Evolutionary conservation across 2,329 filamentous ascomycete species (phyloP).

Genomic region (Westerdykella ornata): DNA sequence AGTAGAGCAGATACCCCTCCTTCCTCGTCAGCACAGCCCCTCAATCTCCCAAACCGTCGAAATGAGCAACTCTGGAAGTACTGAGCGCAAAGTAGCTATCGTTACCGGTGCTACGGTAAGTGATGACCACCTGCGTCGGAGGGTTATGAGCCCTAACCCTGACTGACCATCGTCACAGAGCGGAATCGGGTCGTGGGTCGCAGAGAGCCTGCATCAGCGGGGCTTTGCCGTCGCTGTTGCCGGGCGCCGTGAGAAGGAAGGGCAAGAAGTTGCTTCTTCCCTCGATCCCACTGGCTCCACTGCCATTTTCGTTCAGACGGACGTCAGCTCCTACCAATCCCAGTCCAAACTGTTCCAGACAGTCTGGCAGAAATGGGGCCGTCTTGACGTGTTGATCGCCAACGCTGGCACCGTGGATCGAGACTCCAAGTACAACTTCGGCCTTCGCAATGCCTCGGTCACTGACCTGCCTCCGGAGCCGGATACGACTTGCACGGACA

Average conservation of each 20-base stretch:
- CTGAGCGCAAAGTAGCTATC: conserved; percentile 32
- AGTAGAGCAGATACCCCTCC: too few relatives aligned
- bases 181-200: conserved; percentile 44
- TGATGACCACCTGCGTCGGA: conserved; percentile 3
- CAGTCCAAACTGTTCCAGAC: conserved; percentile 41
- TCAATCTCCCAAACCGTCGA: not conserved
- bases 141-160: not conserved
- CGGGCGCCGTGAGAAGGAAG: conserved; percentile 37
- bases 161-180: conserved; percentile 31
- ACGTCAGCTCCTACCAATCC: conserved; percentile 44
- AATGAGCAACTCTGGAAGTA: not conserved
- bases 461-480: conserved; percentile 41
- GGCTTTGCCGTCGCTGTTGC: conserved; percentile 38
- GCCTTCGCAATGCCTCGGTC: conserved; percentile 16
- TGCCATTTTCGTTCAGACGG: conserved; percentile 41
- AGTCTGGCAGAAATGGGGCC: conserved; percentile 41
- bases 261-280: conserved; percentile 17
- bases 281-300: conserved; percentile 20
- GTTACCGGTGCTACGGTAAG: conserved; percentile 40
- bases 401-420: conserved; percentile 48
- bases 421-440: conserved; percentile 41
- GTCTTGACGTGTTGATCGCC: conserved; percentile 45
- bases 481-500: conserved; percentile 42
- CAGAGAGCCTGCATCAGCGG: conserved; percentile 30
- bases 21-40: too few relatives aligned